Conservation (phyloP, 225 moss, liverwort and hornwort genomes). For the Rhytidiadelphus loreus region DNA sequence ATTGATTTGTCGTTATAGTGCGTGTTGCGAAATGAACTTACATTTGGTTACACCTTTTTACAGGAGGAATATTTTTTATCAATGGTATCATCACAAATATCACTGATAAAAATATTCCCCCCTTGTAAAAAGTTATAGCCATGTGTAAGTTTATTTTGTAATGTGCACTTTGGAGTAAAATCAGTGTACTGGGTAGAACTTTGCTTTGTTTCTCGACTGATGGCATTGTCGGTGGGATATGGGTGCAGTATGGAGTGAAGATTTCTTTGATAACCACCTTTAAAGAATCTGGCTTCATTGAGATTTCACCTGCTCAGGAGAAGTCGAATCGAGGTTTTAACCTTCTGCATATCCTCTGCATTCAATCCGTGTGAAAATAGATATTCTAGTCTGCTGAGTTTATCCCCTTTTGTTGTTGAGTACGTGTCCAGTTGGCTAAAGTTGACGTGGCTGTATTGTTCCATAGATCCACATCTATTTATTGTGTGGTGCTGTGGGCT, state of each 20-base stretch:
- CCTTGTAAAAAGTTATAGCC: no score
- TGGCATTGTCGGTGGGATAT: not conserved
- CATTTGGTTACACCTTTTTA: not conserved
- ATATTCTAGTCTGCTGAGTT: not conserved
- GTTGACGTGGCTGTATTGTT: not conserved
- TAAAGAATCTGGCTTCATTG: slow-evolving; percentile 68
- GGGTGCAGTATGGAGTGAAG: slow-evolving; percentile 75
- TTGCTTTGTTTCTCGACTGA: not conserved
- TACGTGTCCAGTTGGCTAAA: not conserved
- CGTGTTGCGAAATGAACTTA: not conserved
- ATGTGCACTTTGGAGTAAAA: not conserved
- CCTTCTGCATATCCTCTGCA: not conserved
- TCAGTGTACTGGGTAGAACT: not conserved
- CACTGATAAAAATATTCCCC: not conserved
- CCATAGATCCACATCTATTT: not conserved
- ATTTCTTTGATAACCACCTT: slow-evolving; percentile 76
- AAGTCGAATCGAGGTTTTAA: slow-evolving; percentile 43
- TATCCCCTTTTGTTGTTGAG: not conserved
- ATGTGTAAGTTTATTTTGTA: not conserved
- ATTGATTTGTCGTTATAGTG: not conserved
- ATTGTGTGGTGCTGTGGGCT: not conserved
- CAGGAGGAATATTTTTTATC: not conserved
- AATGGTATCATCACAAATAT: not conserved
- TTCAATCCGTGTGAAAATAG: not conserved
- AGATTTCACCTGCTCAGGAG: slow-evolving; percentile 52